phyloP scores from a whole-genome alignment of 2,329 filamentous ascomycete genomes.

The Alternaria sp. region DNA sequence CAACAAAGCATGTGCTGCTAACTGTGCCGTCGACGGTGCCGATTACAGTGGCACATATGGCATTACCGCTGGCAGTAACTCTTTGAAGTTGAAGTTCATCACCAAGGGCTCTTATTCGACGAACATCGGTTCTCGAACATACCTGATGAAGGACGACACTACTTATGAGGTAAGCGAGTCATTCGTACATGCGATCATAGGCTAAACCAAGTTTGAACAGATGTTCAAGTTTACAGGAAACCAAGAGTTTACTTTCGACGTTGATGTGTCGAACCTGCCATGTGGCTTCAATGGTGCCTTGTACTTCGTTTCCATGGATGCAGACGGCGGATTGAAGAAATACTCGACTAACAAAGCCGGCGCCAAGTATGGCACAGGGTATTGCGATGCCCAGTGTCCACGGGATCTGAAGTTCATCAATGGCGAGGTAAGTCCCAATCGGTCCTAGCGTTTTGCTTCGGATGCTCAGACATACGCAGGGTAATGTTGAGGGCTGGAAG shows the following conservation, averaged over 20 bases:
- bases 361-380: constrained; percentile 62
- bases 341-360: constrained; percentile 58
- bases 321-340: constrained; percentile 65
- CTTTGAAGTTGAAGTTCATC: constrained; percentile 65
- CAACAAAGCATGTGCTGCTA: constrained; percentile 43
- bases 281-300: constrained; percentile 72
- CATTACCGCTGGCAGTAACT: constrained; percentile 61
- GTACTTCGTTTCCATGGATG: constrained; percentile 65
- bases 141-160: constrained; percentile 47
- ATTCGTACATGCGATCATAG: not conserved
- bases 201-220: constrained; percentile 13
- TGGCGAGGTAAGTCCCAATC: constrained; percentile 46
- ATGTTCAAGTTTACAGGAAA: constrained; percentile 50
- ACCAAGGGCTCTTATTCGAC: constrained; percentile 57
- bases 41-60: constrained; percentile 54
- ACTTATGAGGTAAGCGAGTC: constrained; percentile 31
- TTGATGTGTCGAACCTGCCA: constrained; percentile 66
- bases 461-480: constrained; percentile 33
- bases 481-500: constrained; percentile 64
- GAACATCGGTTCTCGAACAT: constrained; percentile 51
- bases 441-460: not conserved
- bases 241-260: constrained; percentile 58
- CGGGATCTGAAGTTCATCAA: constrained; percentile 60
- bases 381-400: constrained; percentile 49
- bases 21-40: constrained; percentile 52